These are phyloP conservation scores for Fusarium sp. DNA, from an alignment of 2,329 filamentous ascomycete genomes.

Conservation along the genomic window DNA sequence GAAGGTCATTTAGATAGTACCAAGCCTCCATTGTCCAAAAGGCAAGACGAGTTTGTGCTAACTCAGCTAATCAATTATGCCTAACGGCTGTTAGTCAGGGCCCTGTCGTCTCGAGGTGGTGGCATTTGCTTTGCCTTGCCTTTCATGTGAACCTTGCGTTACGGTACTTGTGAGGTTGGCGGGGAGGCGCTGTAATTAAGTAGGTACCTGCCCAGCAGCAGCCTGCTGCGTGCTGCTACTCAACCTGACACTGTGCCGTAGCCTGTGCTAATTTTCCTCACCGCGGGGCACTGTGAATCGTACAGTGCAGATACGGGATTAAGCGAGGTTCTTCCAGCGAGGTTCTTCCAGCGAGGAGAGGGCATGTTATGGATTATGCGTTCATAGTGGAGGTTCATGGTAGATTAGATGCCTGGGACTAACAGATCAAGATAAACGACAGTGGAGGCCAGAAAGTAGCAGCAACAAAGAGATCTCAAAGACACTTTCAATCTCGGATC, in stretches of 20 bases:
- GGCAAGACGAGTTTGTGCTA: conserved; percentile 14
- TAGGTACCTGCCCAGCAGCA: background rate
- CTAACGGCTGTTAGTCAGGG: conserved; percentile 20
- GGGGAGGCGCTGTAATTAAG: conserved; percentile 13
- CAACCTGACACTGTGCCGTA: conserved; percentile 20
- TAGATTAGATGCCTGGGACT: background rate
- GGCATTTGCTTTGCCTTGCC: conserved; percentile 12
- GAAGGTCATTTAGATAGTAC: background rate
- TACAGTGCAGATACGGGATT: conserved; percentile 30
- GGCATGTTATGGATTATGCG: too few relatives aligned
- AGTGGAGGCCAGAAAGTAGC: background rate
- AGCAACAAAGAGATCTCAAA: background rate
- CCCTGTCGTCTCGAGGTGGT: conserved; percentile 18
- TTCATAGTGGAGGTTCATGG: too few relatives aligned
- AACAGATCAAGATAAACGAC: conserved; percentile 17
- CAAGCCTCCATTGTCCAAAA: background rate
- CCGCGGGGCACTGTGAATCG: conserved; percentile 32
- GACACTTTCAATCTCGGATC: background rate
- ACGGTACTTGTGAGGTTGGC: conserved; percentile 14
- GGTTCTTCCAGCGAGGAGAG: conserved; percentile 11
- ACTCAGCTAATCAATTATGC: background rate
- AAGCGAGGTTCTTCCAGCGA: conserved; percentile 35
- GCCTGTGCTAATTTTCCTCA: conserved; percentile 36
- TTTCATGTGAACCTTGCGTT: conserved; percentile 29
- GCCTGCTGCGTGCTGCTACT: background rate